Conservation (phyloP, 148 eudicot species). For the Chenopodium suecicum region DNA sequence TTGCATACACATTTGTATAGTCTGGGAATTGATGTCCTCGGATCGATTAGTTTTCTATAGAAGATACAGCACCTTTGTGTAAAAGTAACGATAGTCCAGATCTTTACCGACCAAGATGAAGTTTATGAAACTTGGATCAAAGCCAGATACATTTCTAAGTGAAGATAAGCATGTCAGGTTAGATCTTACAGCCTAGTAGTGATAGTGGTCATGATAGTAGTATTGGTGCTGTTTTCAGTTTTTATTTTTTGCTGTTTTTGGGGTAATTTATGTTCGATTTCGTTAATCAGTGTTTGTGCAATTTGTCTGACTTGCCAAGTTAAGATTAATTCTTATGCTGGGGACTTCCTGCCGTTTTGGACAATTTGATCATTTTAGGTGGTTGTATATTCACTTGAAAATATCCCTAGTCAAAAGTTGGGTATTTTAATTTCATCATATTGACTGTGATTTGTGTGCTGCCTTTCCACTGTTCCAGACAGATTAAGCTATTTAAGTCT, state of each 20-base stretch:
- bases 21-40: conserved; percentile 30
- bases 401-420: not conserved
- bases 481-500: not conserved
- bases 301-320: conserved; percentile 5
- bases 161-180: conserved; percentile 68
- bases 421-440: not conserved
- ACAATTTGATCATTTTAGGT: conserved; percentile 2
- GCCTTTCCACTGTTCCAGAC: not conserved
- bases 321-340: not conserved
- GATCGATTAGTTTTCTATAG: conserved; percentile 31
- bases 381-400: not conserved
- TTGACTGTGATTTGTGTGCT: not conserved
- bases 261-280: not conserved
- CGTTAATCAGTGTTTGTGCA: not conserved
- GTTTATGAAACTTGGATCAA: conserved; percentile 98
- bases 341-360: not conserved
- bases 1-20: conserved; percentile 34
- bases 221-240: not conserved
- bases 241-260: not conserved
- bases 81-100: conserved; percentile 25
- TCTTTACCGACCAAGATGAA: conserved; percentile 57
- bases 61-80: conserved; percentile 28
- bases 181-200: conserved; percentile 24
- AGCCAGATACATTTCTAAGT: conserved; percentile 73
- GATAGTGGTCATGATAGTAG: not conserved